Evolutionary conservation across 2,329 filamentous ascomycete genomes (phyloP).

Genomic region (Westerdykella ornata): DNA sequence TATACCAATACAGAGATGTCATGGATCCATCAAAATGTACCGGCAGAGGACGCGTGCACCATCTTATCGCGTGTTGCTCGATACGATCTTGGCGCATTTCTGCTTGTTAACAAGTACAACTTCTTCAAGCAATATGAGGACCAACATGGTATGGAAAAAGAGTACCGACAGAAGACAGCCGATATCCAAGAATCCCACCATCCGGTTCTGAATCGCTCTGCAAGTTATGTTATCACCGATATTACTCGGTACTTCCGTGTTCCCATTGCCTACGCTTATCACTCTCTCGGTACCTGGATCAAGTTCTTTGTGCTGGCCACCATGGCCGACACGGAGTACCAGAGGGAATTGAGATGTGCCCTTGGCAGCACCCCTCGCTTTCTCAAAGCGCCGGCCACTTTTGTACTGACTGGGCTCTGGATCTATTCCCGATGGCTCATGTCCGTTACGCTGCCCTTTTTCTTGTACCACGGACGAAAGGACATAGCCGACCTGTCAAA

Average conservation of each 20-base stretch:
- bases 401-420: constrained; percentile 45
- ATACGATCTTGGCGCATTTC: constrained; percentile 44
- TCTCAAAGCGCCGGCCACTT: constrained; percentile 35
- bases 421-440: constrained; percentile 43
- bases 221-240: constrained; percentile 17
- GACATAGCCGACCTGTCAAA: constrained; percentile 45
- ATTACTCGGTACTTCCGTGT: constrained; percentile 25
- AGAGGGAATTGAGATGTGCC: constrained; percentile 46
- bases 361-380: constrained; percentile 32
- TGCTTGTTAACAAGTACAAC: constrained; percentile 29
- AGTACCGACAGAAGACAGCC: constrained; percentile 28
- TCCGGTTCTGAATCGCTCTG: constrained; percentile 25
- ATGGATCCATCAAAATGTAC: constrained; percentile 43
- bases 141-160: constrained; percentile 20
- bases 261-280: constrained; percentile 39
- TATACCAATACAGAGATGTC: constrained; percentile 38
- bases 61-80: constrained; percentile 41
- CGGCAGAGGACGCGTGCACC: constrained; percentile 36
- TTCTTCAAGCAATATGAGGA: constrained; percentile 24
- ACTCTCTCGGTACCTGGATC: constrained; percentile 38
- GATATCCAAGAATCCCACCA: constrained; percentile 29
- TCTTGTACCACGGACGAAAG: constrained; percentile 46
- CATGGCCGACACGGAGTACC: constrained; percentile 48
- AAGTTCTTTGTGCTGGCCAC: constrained; percentile 48
- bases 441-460: constrained; percentile 41